Evolutionary conservation across 768 basidiomycete genomes (phyloP), one percentile per base, ranked within the genome.

Genomic region (Hericium coralloides): DNA sequence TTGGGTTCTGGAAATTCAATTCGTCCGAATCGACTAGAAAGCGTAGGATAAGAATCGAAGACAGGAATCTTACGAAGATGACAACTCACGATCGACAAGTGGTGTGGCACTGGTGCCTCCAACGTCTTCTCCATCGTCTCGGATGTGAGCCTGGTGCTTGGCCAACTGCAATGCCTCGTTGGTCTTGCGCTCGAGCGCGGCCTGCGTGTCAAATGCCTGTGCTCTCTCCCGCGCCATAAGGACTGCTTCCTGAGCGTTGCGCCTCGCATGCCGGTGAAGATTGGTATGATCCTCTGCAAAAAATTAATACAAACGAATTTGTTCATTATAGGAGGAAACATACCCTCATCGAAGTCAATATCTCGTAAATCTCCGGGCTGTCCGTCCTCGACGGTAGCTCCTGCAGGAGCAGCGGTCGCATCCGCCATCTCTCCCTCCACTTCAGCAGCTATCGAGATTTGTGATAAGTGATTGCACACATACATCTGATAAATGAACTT

Each of bases 1-100:
- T 92, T 8, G 97, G 97, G 66, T 99, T 98, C 73, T 98, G 95
- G 84, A 99, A 98, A 73, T 99, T 98, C 39, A 99, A 83, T 67
- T 98, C 95, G 66, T 97, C 94, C 18, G 91, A 92, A 69, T 95
- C 94, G 64, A 95, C 92, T 94, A 59, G 6, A 56, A 3, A 22
- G 31, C 8, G 20, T 4, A 31, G 31, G 56, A 17, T 41, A 51
- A 14, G 49, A 2, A 45, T 38, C 17, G 12, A 31, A 17, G 17
- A 18, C 18, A 37, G 15, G 12, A n/a, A 7, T 31, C 8, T 31
- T 38, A 31, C 23, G 6, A 59, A 52, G 22, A 10, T 50, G 36
- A 49, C 49, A 43, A 69, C 89, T 65, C 72, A 92, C 90, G 74
- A 66, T 92, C 90, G 55, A 92, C 80, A 9, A 91, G 75, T 55